Percentiles rank a stretch among this genome's conserved stretches.
phyloP scores from a whole-genome alignment of 164 flowering plant genomes.

The Chimonanthus salicifolius region DNA sequence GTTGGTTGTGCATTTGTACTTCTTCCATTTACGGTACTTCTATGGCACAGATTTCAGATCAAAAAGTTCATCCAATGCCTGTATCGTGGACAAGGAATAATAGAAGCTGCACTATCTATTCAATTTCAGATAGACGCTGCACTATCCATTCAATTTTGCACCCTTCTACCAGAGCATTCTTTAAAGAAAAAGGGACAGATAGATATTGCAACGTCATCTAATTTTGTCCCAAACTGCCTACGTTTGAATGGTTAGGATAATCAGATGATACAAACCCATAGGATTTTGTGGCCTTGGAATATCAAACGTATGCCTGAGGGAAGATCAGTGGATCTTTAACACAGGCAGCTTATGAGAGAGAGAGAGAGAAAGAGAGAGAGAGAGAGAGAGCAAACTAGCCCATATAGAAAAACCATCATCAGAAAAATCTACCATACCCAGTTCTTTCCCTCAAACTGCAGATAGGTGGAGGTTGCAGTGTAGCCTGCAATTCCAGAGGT shows the following conservation, averaged over 20 bases:
- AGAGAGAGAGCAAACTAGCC: not conserved
- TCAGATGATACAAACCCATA: too few species aligned
- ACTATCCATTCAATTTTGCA: not conserved
- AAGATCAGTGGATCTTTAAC: too few species aligned
- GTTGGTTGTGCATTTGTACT: not conserved
- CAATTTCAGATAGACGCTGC: not conserved
- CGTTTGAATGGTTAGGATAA: too few species aligned
- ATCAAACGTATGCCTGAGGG: too few species aligned
- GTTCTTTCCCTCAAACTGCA: slow-evolving; percentile 29
- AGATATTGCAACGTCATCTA: too few species aligned
- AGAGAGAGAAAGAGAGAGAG: not conserved
- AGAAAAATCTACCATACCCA: slow-evolving; percentile 18
- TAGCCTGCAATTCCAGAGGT: slow-evolving; percentile 32
- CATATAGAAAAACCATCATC: not conserved
- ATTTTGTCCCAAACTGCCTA: too few species aligned
- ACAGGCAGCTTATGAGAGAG: too few species aligned
- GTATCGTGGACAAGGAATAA: not conserved
- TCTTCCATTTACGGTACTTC: not conserved
- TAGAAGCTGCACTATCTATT: not conserved
- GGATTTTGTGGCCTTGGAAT: too few species aligned
- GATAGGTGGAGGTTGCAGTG: slow-evolving; percentile 23
- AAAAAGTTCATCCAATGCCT: not conserved
- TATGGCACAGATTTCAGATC: not conserved
- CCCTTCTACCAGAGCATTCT: not conserved
- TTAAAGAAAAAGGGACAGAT: too few species aligned